Percentiles rank a stretch among this genome's conserved stretches.
Conservation (phyloP, 352 stramenopile genomes). For the Pythium brachiatum region DNA sequence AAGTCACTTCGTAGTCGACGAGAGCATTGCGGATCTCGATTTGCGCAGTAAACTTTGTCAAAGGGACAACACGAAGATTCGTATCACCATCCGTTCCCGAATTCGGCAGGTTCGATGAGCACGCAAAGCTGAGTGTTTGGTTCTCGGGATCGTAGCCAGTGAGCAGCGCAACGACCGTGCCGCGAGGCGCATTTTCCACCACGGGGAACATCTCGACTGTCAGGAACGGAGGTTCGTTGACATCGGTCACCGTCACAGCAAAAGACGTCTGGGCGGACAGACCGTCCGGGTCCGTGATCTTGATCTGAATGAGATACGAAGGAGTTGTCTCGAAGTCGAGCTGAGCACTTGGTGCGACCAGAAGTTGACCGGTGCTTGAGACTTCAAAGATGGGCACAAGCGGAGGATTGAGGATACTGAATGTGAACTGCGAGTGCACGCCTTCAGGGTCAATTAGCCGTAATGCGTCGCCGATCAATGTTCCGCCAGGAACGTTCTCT, state of each 20-base stretch:
- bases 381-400: conserved; percentile 11
- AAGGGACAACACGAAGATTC: conserved; percentile 35
- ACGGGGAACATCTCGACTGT: conserved; percentile 22
- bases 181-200: conserved; percentile 39
- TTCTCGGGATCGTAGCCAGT: conserved; percentile 52
- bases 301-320: conserved; percentile 22
- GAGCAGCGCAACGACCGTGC: conserved; percentile 39
- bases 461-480: conserved; percentile 13
- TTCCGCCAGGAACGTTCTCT: conserved; percentile 17
- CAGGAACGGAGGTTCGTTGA: conserved; percentile 34
- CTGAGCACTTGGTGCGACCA: conserved; percentile 4
- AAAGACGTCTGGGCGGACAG: conserved; percentile 16
- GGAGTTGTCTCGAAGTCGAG: conserved; percentile 24
- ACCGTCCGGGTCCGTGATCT: conserved; percentile 24
- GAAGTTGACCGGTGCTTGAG: conserved; percentile 8
- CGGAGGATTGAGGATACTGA: conserved; percentile 1
- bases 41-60: conserved; percentile 35
- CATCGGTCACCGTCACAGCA: conserved; percentile 25
- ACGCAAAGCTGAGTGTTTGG: conserved; percentile 36
- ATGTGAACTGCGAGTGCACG: conserved; percentile 18
- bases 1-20: conserved; percentile 41
- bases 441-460: conserved; percentile 26
- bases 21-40: conserved; percentile 37
- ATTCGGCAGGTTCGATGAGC: conserved; percentile 26
- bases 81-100: background rate